Evolutionary conservation across 2,329 filamentous ascomycete genomes (phyloP).

Genomic region (Sclerotinia spermophila): DNA sequence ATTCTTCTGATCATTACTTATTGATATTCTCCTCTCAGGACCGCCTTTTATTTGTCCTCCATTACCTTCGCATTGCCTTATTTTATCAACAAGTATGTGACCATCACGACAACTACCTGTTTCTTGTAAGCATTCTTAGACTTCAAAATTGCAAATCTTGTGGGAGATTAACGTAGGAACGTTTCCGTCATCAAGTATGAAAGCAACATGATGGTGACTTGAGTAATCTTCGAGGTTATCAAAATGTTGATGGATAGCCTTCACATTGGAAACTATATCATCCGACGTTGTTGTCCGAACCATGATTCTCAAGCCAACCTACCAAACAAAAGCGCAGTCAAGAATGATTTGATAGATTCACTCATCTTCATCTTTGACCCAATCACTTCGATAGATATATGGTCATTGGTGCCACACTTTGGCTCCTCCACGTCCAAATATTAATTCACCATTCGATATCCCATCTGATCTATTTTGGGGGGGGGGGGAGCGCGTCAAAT

Average conservation of each 20-base stretch:
- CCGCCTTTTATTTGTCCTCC: not conserved
- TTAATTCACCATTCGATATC: not conserved
- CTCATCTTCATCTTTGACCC: not conserved
- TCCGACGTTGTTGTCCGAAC: not conserved
- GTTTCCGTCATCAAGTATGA: not conserved
- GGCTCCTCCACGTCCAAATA: not conserved
- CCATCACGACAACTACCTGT: too few species aligned
- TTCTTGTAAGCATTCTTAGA: too few species aligned
- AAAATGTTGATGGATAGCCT: not conserved
- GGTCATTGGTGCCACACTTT: not conserved
- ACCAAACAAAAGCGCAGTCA: not conserved
- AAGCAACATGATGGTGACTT: not conserved
- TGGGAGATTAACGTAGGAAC: not conserved
- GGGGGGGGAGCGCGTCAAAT: not conserved
- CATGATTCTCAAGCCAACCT: not conserved
- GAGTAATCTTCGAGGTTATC: not conserved
- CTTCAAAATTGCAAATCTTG: too few species aligned
- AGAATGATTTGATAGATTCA: not conserved
- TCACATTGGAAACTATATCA: not conserved
- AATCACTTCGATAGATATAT: not conserved
- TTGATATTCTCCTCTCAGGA: too few species aligned
- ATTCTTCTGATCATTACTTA: too few species aligned
- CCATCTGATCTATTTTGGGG: not conserved
- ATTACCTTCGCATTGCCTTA: not conserved
- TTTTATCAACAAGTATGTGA: too few species aligned